Evolutionary conservation across 148 eudicot species (phyloP), one percentile per base, ranked within the genome.

Genomic region (Pouteria glomerata): DNA sequence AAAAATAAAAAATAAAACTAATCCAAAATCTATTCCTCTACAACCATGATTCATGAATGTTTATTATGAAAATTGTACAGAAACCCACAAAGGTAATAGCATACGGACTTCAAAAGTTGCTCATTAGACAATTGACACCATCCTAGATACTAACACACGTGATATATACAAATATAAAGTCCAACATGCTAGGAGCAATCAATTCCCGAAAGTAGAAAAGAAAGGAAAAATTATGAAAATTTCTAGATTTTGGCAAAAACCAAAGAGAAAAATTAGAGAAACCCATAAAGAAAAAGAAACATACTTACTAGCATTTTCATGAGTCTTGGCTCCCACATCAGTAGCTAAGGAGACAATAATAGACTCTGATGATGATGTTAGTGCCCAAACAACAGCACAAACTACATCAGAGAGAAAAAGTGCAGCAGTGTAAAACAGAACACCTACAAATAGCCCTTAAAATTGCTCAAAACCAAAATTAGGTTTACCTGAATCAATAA

Each of bases 251-350:
- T 3, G 16, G 51, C 3, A 14, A 47, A 15, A 47, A 47, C 3
- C 16, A 47, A 11, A 39, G 10, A 60, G 23, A 33, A 60, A 30
- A 18, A 3, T 21, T n/a, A n/a, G n/a, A 30, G 47, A 62, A 34
- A 37, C 19, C 24, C 19, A 64, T 23, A 37, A 65, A 73, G 74
- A 44, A 51, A 65, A 60, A 74, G 73, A 72, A 79, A 82, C 82
- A 74, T 79, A 82, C 85, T 82, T 82, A 82, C 85, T 75, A 82
- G 75, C 73, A 82, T 82, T 82, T 78, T 82, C 81, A 57, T 79
- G 80, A 74, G 69, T 69, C 78, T 78, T 35, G 73, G 75, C 85
- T 79, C 69, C 77, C 76, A 16, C 51, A 47, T 47, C 51, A 47
- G 61, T 66, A 63, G 69, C 66, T 60, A 63, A 74, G 72, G 74